Evolutionary conservation across 768 basidiomycete species (phyloP), one percentile per base, ranked within the genome.

Genomic region (Collybiopsis luxurians): DNA sequence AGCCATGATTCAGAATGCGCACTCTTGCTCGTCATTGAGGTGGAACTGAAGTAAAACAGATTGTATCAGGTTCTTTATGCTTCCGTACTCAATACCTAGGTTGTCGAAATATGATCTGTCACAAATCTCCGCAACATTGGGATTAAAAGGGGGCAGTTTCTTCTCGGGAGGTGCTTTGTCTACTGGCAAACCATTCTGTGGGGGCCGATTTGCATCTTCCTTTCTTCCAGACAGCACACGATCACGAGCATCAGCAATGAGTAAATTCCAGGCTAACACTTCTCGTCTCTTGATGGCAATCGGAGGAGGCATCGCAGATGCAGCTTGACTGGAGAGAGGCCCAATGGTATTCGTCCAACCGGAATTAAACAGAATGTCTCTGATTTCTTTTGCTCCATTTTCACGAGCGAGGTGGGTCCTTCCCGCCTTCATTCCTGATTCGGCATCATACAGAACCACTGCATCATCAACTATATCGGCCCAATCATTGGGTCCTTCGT

Each of bases 1-100:
- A 4, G 67, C 66, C 12, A 73, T 59, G 21, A 71, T 66, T 1
- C 61, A 9, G 55, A 73, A 73, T 1, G 71, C 73, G 26, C 66
- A 45, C 6, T 63, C 60, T 60, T 73, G 73, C 52, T 72, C 70
- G 0, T 40, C n/a, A 56, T 74, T 72, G 0, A 72, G 40, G 10
- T 34, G 53, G 47, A 56, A 70, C 1, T 64, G 47, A 21, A 10
- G 27, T 0, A 61, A 40, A 34, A 62, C 57, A 11, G 48, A 27
- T 15, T 58, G 34, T 3, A 59, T 56, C 7, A 52, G 28, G 1
- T 51, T 46, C n/a, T 47, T n/a, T 17, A 52, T 57, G 11, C 34
- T 52, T 19, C 27, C 42, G 1, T 36, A 21, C 2, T 56, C 40
- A 54, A 52, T 62, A n/a, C 39, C 34, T 23, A 40, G 54, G 47